phyloP scores from a whole-genome alignment of 2,329 filamentous ascomycete genomes.

The Penicillium sclerotiorum region DNA sequence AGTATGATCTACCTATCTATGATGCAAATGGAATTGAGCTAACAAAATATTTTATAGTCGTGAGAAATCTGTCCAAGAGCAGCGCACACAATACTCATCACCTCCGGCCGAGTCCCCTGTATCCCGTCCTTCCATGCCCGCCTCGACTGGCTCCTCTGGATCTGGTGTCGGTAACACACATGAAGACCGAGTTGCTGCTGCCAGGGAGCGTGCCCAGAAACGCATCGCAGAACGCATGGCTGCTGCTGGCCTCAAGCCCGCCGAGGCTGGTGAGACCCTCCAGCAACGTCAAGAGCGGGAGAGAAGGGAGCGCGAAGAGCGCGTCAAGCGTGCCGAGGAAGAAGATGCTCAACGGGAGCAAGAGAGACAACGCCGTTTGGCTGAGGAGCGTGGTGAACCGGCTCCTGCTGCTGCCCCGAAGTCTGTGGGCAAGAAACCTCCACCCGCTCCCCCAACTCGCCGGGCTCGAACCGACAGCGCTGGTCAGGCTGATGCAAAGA shows the following conservation, averaged over 20 bases:
- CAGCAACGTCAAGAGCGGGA: slow-evolving; percentile 88
- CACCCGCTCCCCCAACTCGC: slow-evolving; percentile 70
- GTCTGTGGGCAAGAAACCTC: slow-evolving; percentile 67
- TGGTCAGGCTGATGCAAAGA: slow-evolving; percentile 60
- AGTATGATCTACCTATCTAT: slow-evolving; percentile 43
- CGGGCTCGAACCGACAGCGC: slow-evolving; percentile 64
- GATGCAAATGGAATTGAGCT: slow-evolving; percentile 12
- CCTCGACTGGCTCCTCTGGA: slow-evolving; percentile 60
- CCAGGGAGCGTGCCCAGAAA: slow-evolving; percentile 94
- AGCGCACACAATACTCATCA: slow-evolving; percentile 40
- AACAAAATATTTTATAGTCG: slow-evolving; percentile 37
- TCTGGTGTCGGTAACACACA: slow-evolving; percentile 79
- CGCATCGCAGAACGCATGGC: slow-evolving; percentile 96
- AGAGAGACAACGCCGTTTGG: slow-evolving; percentile 80
- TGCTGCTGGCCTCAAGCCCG: slow-evolving; percentile 84
- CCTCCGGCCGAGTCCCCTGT: slow-evolving; percentile 49
- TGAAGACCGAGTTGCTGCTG: slow-evolving; percentile 91
- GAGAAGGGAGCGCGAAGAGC: slow-evolving; percentile 81
- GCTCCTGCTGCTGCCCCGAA: slow-evolving; percentile 52
- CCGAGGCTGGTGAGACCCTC: slow-evolving; percentile 76
- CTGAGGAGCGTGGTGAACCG: slow-evolving; percentile 68
- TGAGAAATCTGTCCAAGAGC: slow-evolving; percentile 56
- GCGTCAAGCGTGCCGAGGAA: slow-evolving; percentile 85
- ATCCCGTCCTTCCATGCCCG: slow-evolving; percentile 47
- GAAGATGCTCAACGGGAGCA: slow-evolving; percentile 88